Percentiles rank a stretch among this genome's conserved stretches.
Conservation (phyloP, 805 yeast species). For the Jamesozyma hellenica region DNA sequence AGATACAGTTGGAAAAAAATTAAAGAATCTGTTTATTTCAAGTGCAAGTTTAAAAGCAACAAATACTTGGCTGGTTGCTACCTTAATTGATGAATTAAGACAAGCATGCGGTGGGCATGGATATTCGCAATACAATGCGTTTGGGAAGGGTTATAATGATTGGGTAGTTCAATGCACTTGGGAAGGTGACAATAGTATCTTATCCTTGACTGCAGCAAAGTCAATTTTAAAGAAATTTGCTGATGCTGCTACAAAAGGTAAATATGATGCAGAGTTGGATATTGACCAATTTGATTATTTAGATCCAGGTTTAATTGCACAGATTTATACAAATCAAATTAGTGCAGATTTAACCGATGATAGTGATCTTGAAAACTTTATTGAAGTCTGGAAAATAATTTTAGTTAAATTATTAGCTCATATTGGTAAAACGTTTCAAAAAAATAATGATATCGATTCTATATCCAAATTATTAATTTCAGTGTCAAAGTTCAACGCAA, state of each 20-base stretch:
- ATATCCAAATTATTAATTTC: slow-evolving; percentile 32
- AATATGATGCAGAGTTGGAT: slow-evolving; percentile 27
- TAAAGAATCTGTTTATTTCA: slow-evolving; percentile 71
- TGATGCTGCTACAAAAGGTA: slow-evolving; percentile 30
- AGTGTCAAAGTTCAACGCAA: slow-evolving; percentile 34
- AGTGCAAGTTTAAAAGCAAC: slow-evolving; percentile 86
- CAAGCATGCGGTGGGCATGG: slow-evolving; percentile 97
- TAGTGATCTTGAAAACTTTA: slow-evolving; percentile 24
- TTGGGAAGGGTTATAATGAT: slow-evolving; percentile 80
- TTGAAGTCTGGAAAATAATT: slow-evolving; percentile 27
- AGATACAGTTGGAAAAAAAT: slow-evolving; percentile 34
- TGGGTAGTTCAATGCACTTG: slow-evolving; percentile 98
- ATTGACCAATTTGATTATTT: slow-evolving; percentile 23
- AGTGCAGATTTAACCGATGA: slow-evolving; percentile 25
- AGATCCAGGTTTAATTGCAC: slow-evolving; percentile 20
- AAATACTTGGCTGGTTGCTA: slow-evolving; percentile 76
- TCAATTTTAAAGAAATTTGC: slow-evolving; percentile 40
- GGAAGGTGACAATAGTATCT: slow-evolving; percentile 93
- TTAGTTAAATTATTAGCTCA: slow-evolving; percentile 22
- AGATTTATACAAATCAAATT: slow-evolving; percentile 15
- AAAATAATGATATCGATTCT: slow-evolving; percentile 25
- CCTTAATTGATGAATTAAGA: slow-evolving; percentile 77
- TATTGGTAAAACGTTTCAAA: slow-evolving; percentile 19
- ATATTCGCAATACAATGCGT: slow-evolving; percentile 83
- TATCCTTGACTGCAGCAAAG: slow-evolving; percentile 78